Base-by-base conservation (phyloP, 208 protist genomes). In the Phytomonas francai region DNA sequence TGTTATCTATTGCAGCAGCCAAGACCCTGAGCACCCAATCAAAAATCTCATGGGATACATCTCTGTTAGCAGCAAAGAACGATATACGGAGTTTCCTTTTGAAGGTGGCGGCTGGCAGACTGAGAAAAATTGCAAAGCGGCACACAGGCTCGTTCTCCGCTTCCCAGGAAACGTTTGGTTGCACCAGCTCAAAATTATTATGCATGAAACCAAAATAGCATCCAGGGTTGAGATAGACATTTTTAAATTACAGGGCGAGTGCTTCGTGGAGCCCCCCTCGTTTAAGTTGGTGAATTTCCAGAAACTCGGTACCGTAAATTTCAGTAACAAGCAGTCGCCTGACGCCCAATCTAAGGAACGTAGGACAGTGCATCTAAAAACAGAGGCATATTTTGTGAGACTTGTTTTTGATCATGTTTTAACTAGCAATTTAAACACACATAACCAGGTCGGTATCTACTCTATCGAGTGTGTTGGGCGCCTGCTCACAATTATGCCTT, bases 311-410 rank as follows among this genome's bases (percentile, higher is more conserved):
- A 71, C 78, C 28, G 83, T 95, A 5, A 78, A 88, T 29, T 93
- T 97, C 62, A 92, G 81, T 68, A 82, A 69, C 69, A 94, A 94
- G 68, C 79, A 93, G 56, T 82, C 90, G 30, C 88, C 85, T 2
- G 65, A 85, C 22, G 92, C 84, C 78, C 78, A 77, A 36, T 77
- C 81, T n/a, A 91, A 91, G 65, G 92, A 97, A 71, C 81, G 88
- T 45, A 97, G 96, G 65, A 97, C 90, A 7, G 85, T 97, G 5
- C 87, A 97, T 70, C 68, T 97, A 8, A 78, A 89, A 29, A 84
- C 80, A 0, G 75, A 84, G 69, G 88, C 90, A 8, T 92, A 94
- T 63, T 94, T 92, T 66, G 39, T 97, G n/a, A 94, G 92, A 65
- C 78, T 97, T 3, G 76, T 96, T 14, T 89, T 97, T 72, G 68